These are phyloP conservation scores for Nitzschia sp. DNA, from an alignment of 108 stramenopile species.

Conservation along the genomic window DNA sequence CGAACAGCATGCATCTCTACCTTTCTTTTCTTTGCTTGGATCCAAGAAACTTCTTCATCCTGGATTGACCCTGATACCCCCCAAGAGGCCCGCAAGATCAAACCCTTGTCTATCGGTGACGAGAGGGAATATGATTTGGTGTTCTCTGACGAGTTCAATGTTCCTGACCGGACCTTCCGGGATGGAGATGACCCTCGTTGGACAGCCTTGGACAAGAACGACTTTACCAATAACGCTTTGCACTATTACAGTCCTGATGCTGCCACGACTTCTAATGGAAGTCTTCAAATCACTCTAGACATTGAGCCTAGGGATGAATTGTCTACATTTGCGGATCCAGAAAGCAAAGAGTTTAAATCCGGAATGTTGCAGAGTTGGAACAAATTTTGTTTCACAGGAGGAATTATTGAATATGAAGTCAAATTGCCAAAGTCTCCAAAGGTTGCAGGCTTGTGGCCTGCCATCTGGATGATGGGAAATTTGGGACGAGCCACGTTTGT, in stretches of 20 bases:
- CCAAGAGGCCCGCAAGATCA: constrained; percentile 23
- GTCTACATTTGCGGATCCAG: background rate
- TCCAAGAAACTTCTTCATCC: background rate
- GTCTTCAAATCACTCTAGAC: background rate
- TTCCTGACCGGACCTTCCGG: constrained; percentile 68
- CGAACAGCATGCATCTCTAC: background rate
- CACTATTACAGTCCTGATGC: constrained; percentile 88
- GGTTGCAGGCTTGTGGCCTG: constrained; percentile 85
- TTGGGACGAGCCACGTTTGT: constrained; percentile 83
- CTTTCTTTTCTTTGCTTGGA: background rate
- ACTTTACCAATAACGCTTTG: constrained; percentile 94
- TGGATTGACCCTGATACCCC: constrained; percentile 82
- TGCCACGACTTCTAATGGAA: constrained; percentile 40
- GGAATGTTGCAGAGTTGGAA: constrained; percentile 89
- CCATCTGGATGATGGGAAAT: constrained; percentile 87
- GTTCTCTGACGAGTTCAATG: constrained; percentile 94
- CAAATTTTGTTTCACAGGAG: constrained; percentile 87
- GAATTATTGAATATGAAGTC: constrained; percentile 77
- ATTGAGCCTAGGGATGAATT: constrained; percentile 14
- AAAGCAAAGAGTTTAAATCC: constrained; percentile 65
- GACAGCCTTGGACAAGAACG: constrained; percentile 97
- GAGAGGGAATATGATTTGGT: constrained; percentile 73
- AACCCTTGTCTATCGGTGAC: constrained; percentile 38
- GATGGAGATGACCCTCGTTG: constrained; percentile 95
- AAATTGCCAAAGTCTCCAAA: constrained; percentile 67